A percentile compares a stretch with the other conserved stretches of the same genome.
Evolutionary conservation across 352 stramenopile species (phyloP).

Genomic region (Thalassiosira sp.): DNA sequence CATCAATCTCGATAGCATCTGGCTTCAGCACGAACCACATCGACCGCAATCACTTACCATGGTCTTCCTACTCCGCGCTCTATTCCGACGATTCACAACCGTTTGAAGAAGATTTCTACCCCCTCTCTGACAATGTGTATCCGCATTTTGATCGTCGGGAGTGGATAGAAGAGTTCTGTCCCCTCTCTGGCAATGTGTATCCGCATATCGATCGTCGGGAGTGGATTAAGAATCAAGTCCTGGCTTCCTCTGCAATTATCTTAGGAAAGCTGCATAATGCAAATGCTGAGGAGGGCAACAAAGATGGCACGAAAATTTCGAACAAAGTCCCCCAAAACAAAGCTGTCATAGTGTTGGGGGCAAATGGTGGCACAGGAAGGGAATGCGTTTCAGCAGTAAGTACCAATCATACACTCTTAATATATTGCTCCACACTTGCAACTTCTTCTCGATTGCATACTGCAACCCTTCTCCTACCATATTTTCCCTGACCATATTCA

Average conservation of each 20-base stretch:
- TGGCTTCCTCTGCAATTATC: neutral
- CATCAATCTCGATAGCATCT: neutral
- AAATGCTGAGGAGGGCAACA: neutral
- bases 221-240: neutral
- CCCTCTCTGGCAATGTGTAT: neutral
- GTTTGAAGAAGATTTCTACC: neutral
- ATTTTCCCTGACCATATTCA: too few species aligned
- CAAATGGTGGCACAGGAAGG: conserved; percentile 20
- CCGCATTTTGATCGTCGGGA: neutral
- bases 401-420: too few species aligned
- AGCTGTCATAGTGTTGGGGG: conserved; percentile 13
- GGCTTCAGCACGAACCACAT: neutral
- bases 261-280: neutral
- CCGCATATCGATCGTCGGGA: neutral
- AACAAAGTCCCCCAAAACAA: neutral
- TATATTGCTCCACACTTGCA: too few species aligned
- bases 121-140: neutral
- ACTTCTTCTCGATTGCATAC: too few species aligned
- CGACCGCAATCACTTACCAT: neutral
- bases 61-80: neutral
- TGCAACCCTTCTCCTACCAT: too few species aligned
- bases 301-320: neutral
- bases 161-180: neutral
- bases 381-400: conserved; percentile 24
- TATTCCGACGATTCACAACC: too few species aligned